Conservation (phyloP, 2,329 filamentous ascomycete species). For the Monosporascus sp. region DNA sequence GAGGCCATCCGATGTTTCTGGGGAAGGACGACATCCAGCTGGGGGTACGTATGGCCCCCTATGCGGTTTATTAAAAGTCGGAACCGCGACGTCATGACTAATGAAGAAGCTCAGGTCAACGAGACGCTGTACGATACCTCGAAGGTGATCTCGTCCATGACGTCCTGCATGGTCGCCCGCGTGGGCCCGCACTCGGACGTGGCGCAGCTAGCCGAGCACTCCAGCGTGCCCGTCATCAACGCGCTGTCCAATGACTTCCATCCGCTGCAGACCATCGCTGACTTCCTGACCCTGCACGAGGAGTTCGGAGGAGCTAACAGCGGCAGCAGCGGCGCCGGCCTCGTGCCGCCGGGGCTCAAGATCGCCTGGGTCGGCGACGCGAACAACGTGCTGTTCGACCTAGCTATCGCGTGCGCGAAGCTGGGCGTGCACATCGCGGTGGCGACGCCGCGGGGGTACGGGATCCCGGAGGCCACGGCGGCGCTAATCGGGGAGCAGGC, state of each 20-base stretch:
- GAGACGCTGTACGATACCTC: conserved; percentile 93
- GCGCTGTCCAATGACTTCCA: conserved; percentile 87
- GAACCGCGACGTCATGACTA: neutral
- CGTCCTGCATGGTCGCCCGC: conserved; percentile 74
- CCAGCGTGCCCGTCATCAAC: conserved; percentile 77
- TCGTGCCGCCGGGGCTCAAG: conserved; percentile 78
- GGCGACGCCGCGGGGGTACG: conserved; percentile 79
- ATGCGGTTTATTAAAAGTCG: neutral
- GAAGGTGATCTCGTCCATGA: conserved; percentile 90
- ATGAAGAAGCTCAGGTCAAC: conserved; percentile 57
- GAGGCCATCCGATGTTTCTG: conserved; percentile 93
- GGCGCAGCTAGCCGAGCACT: conserved; percentile 62
- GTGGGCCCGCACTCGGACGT: conserved; percentile 75
- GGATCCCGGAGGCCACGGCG: conserved; percentile 71
- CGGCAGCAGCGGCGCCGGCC: conserved; percentile 28
- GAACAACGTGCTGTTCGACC: conserved; percentile 94
- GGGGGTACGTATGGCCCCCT: conserved; percentile 51
- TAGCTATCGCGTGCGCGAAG: conserved; percentile 83
- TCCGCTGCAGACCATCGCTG: conserved; percentile 88
- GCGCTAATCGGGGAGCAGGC: conserved; percentile 63
- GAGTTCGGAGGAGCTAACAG: conserved; percentile 49
- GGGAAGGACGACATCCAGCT: conserved; percentile 95
- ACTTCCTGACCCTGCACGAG: conserved; percentile 87
- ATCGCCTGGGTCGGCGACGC: conserved; percentile 95
- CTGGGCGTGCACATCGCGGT: conserved; percentile 81